Evolutionary conservation across 139 green algal genomes (phyloP), one percentile per base, ranked within the genome.

Genomic region (Chlorella vulgaris): DNA sequence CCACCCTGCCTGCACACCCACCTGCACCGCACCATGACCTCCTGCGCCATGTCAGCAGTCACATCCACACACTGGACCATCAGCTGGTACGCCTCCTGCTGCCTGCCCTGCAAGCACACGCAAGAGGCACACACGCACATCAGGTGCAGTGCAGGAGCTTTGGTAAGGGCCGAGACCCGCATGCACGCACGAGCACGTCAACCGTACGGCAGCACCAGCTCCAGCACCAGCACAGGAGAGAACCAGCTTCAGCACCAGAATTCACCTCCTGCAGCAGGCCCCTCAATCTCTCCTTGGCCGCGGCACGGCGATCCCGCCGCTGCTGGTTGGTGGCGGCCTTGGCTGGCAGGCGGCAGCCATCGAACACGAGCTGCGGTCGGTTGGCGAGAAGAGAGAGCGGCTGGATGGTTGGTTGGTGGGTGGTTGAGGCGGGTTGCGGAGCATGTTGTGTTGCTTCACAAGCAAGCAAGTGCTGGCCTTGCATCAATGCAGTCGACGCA

Each of bases 31-130:
- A 61, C 31, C 0, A 88, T 76, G 10, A 91, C 60, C 42, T 83
- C 68, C 21, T 74, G 67, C 28, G 81, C 86, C 84, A 90, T 87
- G 7, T 86, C 80, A 26, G 81, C 50, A 0, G 80, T 90, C 10
- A 90, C 78, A n/a, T 88, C 40, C 24, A 90, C 36, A 36, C 81
- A 74, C 55, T 86, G 78, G 39, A 53, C 29, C 4, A 90, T 61
- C n/a, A 62, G 22, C 19, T 24, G 21, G n/a, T 74, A 24, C 0
- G 86, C 86, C 51, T 86, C 86, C 38, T 38, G n/a, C 35, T 76
- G 24, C 1, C 78, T 51, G 18, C 83, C 78, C 35, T 79, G 71
- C 40, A n/a, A 39, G n/a, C n/a, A n/a, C n/a, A n/a, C n/a, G n/a
- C n/a, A n/a, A n/a, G n/a, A n/a, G n/a, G n/a, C n/a, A n/a, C n/a